phyloP scores from a whole-genome alignment of 1,139 yeast species.

The Maudiozyma humilis region DNA sequence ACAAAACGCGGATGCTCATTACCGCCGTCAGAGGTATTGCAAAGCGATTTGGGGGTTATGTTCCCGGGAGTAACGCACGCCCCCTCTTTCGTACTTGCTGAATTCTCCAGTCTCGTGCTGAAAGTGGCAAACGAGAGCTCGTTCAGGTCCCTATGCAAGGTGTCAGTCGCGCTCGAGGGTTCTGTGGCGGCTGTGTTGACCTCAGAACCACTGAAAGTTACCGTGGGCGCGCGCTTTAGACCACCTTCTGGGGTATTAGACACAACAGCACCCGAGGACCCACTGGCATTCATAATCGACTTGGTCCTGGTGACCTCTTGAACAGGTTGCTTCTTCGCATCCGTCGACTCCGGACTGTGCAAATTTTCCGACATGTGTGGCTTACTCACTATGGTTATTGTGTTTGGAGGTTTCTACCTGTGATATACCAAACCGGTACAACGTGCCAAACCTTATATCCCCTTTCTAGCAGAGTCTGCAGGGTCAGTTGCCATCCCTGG shows the following conservation, averaged over 20 bases:
- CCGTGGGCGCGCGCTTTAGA: constrained; percentile 29
- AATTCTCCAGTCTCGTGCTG: neutral
- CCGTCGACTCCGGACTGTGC: neutral
- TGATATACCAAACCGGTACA: too few species aligned
- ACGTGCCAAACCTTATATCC: too few species aligned
- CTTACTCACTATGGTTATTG: neutral
- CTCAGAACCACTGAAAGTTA: constrained; percentile 29
- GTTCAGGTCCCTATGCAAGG: neutral
- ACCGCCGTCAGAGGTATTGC: constrained; percentile 23
- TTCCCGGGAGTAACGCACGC: neutral
- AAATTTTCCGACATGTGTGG: neutral
- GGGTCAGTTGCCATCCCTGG: too few species aligned
- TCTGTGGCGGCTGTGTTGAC: neutral
- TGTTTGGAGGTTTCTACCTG: too few species aligned
- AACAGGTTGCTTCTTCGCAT: neutral
- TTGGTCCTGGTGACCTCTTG: constrained; percentile 16
- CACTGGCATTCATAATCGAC: constrained; percentile 30
- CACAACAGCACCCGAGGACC: constrained; percentile 31
- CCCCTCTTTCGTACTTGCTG: neutral
- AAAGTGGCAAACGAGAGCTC: constrained; percentile 1
- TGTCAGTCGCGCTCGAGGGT: neutral
- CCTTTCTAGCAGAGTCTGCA: too few species aligned
- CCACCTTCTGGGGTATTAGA: constrained; percentile 30
- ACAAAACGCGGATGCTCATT: constrained; percentile 71
- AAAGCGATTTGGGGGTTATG: constrained; percentile 1